Base-by-base conservation (phyloP, 1,284 basidiomycete genomes). In the Rhodotorula sp. region DNA sequence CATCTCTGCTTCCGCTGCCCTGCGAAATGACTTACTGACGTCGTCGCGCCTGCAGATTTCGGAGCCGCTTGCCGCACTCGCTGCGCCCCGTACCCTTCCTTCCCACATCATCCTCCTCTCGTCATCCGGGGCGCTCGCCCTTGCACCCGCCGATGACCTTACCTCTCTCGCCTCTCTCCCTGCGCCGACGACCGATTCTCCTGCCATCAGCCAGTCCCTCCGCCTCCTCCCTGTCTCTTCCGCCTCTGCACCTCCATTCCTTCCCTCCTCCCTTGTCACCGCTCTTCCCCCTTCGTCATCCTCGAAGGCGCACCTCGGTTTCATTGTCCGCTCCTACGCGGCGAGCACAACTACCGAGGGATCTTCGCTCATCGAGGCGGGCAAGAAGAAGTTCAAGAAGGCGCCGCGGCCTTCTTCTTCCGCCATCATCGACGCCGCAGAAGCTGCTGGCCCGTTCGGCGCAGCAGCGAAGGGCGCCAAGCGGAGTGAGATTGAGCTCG, bases 361-460 rank as follows among this genome's bases (percentile, higher is more conserved):
- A 0, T 22, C 61, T 3, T 69, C 67, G 39, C 64, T 68, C 53
- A 56, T 68, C 48, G 67, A 70, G 48, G 64, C 70, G 21, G 67
- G 67, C 44, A 69, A 76, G 67, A 71, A 73, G 67, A 72, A 70
- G 65, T 66, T 72, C 66, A 76, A 74, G 54, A 74, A 72, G 69
- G 59, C 58, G 2, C 67, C 67, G 32, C 61, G 75, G 13, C 72
- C 75, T 2, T 71, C 75, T 0, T 62, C 75, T 15, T 37, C 73
- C 3, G 53, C 60, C n/a, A 69, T 76, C 6, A 72, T 69, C 21
- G 75, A 72, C 29, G 64, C 65, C 12, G 75, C 70, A 3, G 75
- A 76, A 6, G 44, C 54, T 1, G 36, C 46, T 17, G 60, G 54
- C 2, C 3, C 65, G 5, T 22, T 58, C 2, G 7, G 25, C 8